A percentile compares a stretch with the other conserved stretches of the same genome.
Evolutionary conservation across 2,329 filamentous ascomycete species (phyloP).

Genomic region (Pyrenophora tritici-repentis): DNA sequence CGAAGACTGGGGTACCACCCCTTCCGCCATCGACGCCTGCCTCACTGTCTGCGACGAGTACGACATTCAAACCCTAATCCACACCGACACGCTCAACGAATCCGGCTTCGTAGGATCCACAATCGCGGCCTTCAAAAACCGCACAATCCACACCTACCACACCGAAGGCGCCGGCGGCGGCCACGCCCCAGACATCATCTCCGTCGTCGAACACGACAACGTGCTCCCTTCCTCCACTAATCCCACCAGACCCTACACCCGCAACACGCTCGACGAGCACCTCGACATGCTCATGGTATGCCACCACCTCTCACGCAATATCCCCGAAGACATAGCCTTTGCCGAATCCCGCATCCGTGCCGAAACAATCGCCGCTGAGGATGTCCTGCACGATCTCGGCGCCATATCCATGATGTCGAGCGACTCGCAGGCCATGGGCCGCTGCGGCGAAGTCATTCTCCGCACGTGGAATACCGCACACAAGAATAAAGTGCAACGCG

Average conservation of each 20-base stretch:
- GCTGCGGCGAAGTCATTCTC: conserved; percentile 89
- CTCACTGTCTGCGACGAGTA: conserved; percentile 80
- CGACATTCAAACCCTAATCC: conserved; percentile 91
- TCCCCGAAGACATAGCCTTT: conserved; percentile 94
- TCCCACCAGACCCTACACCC: conserved; percentile 86
- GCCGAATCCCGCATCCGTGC: conserved; percentile 92
- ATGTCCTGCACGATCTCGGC: conserved; percentile 91
- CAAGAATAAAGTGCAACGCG: conserved; percentile 91
- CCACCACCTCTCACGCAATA: conserved; percentile 89
- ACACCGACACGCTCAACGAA: conserved; percentile 95
- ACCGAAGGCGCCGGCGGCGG: conserved; percentile 94
- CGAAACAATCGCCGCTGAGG: conserved; percentile 95
- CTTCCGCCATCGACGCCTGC: conserved; percentile 88
- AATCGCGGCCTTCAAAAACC: conserved; percentile 79
- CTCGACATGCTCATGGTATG: conserved; percentile 99
- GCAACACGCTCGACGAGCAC: conserved; percentile 93
- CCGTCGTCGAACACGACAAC: conserved; percentile 84
- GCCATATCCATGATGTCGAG: conserved; percentile 98
- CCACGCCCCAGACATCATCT: conserved; percentile 95
- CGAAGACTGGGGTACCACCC: conserved; percentile 94
- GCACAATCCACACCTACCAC: conserved; percentile 95
- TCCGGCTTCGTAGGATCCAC: conserved; percentile 96
- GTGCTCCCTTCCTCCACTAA: conserved; percentile 91
- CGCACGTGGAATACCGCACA: conserved; percentile 97
- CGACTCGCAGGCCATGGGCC: conserved; percentile 95